phyloP scores from a whole-genome alignment of 352 stramenopile genomes.

The Pythium plurisporium region DNA sequence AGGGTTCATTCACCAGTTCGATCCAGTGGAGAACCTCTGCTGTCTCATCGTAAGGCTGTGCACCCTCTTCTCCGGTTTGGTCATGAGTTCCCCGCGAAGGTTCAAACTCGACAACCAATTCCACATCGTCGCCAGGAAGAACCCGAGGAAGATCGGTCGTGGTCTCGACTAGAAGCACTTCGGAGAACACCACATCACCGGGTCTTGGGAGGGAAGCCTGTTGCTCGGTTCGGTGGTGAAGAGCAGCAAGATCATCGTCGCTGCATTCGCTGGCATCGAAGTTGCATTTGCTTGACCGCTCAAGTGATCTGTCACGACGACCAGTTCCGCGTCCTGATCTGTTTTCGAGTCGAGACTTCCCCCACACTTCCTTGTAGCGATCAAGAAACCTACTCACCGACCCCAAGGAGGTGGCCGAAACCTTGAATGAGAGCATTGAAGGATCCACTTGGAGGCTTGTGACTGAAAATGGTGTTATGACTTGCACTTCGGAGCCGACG shows the following conservation, averaged over 20 bases:
- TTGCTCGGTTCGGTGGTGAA: conserved; percentile 46
- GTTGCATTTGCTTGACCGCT: too few relatives aligned
- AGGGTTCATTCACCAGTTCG: conserved; percentile 53
- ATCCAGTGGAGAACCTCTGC: conserved; percentile 36
- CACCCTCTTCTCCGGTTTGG: background rate
- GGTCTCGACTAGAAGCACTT: conserved; percentile 66
- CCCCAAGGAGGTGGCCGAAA: conserved; percentile 10
- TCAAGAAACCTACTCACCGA: conserved; percentile 19
- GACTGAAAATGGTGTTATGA: conserved; percentile 2
- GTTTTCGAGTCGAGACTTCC: background rate
- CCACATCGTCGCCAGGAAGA: background rate
- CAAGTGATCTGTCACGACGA: too few relatives aligned
- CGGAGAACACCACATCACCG: conserved; percentile 64
- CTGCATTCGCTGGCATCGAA: too few relatives aligned
- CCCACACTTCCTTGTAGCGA: background rate
- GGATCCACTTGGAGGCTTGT: conserved; percentile 14
- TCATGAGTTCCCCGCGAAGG: conserved; percentile 3
- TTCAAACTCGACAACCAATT: conserved; percentile 15
- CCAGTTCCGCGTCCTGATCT: too few relatives aligned
- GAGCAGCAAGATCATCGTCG: conserved; percentile 44
- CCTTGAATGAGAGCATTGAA: conserved; percentile 7
- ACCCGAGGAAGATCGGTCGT: background rate
- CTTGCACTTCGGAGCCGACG: background rate
- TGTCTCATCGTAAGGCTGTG: conserved; percentile 11
- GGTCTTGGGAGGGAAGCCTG: conserved; percentile 39